Percentiles rank a stretch among this genome's conserved stretches.
phyloP scores from a whole-genome alignment of 495 filamentous ascomycete genomes.

The Penicillium egyptiacum region DNA sequence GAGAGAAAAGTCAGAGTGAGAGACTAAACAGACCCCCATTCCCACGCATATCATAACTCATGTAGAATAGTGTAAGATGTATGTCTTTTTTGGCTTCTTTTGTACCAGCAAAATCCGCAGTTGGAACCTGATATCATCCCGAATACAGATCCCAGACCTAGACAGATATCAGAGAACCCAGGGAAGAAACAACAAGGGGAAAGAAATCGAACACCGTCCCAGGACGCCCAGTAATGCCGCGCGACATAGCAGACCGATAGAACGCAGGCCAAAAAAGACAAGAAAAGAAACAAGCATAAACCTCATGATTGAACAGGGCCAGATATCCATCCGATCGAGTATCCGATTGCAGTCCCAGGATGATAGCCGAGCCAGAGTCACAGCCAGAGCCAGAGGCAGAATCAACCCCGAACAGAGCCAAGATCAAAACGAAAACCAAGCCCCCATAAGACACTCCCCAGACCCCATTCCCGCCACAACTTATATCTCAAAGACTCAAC shows the following conservation, averaged over 20 bases:
- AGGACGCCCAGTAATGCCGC: background rate
- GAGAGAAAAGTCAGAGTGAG: background rate
- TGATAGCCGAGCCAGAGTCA: background rate
- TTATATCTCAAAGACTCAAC: constrained; percentile 53
- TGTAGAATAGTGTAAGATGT: constrained; percentile 15
- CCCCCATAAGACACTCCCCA: background rate
- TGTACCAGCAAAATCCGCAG: constrained; percentile 7
- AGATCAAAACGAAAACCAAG: background rate
- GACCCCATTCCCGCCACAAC: background rate
- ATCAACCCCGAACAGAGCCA: background rate
- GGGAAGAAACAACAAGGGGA: constrained; percentile 4
- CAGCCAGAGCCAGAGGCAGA: background rate
- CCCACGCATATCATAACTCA: constrained; percentile 3
- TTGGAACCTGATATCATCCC: background rate
- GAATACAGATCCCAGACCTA: background rate
- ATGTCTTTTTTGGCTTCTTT: constrained; percentile 15
- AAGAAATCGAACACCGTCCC: background rate
- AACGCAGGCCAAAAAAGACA: background rate
- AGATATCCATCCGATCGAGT: background rate
- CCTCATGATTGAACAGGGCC: background rate
- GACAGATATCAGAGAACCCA: background rate
- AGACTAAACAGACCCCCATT: background rate
- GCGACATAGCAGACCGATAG: background rate
- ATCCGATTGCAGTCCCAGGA: background rate
- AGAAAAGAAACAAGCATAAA: background rate